Evolutionary conservation across 1,139 yeast genomes (phyloP).

Genomic region (Diutina siamensis): DNA sequence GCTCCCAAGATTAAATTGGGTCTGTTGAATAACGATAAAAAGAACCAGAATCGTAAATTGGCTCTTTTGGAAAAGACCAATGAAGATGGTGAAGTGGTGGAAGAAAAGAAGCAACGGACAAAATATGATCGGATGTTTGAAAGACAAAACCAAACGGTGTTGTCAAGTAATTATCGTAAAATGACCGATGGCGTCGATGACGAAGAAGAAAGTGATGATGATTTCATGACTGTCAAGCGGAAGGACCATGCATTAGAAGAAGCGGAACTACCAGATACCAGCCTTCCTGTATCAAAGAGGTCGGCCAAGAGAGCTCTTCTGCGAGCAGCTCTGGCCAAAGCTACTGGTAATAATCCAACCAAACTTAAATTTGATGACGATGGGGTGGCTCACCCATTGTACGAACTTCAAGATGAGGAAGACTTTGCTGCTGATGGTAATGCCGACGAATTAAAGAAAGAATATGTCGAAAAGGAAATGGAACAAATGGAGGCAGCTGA

Average conservation of each 20-base stretch:
- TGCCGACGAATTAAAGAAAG: slow-evolving; percentile 54
- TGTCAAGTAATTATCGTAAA: slow-evolving; percentile 78
- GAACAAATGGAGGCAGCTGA: slow-evolving; percentile 64
- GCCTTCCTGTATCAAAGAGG: slow-evolving; percentile 66
- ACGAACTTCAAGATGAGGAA: slow-evolving; percentile 84
- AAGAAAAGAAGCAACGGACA: slow-evolving; percentile 48
- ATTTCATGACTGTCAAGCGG: slow-evolving; percentile 72
- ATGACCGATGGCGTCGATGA: slow-evolving; percentile 35
- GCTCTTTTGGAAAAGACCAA: slow-evolving; percentile 44
- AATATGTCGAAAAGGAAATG: slow-evolving; percentile 56
- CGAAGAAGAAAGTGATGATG: slow-evolving; percentile 40
- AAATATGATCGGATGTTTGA: slow-evolving; percentile 95
- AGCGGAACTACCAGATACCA: slow-evolving; percentile 50
- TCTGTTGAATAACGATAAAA: slow-evolving; percentile 52
- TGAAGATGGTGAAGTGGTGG: slow-evolving; percentile 52
- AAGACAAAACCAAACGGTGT: slow-evolving; percentile 83
- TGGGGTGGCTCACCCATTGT: slow-evolving; percentile 81
- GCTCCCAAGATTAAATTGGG: slow-evolving; percentile 85
- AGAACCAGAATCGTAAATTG: slow-evolving; percentile 71
- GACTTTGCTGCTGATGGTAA: slow-evolving; percentile 74
- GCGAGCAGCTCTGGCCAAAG: slow-evolving; percentile 61
- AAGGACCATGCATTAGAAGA: slow-evolving; percentile 59
- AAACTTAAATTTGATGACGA: slow-evolving; percentile 88
- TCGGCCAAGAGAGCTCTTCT: slow-evolving; percentile 83
- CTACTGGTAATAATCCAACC: slow-evolving; percentile 52